phyloP scores from a whole-genome alignment of 2,329 filamentous ascomycete genomes.

The Alternaria viburni region DNA sequence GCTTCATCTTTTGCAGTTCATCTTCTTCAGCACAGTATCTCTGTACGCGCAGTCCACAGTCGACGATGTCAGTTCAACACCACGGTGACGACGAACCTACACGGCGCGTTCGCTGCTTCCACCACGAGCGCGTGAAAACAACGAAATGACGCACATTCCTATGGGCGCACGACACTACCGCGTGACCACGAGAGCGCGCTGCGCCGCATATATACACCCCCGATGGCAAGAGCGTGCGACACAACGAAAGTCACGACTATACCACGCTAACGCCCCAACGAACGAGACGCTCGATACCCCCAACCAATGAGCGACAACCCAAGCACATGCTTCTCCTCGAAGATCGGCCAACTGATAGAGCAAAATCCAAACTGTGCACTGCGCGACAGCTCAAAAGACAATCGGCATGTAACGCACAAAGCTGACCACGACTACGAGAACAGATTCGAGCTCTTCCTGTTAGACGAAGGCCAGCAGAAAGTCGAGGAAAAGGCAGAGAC shows the following conservation, averaged over 20 bases:
- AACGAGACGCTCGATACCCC: not conserved
- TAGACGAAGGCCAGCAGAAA: conserved; percentile 89
- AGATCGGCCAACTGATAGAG: conserved; percentile 18
- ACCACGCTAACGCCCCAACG: not conserved
- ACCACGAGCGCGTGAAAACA: conserved; percentile 2
- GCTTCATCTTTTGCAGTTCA: conserved; percentile 8
- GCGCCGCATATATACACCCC: not conserved
- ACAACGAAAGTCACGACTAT: not conserved
- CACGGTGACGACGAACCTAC: not conserved
- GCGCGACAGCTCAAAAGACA: conserved; percentile 12
- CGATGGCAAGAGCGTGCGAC: not conserved
- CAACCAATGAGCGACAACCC: conserved; percentile 1
- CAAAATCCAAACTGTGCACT: conserved; percentile 14
- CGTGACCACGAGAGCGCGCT: not conserved
- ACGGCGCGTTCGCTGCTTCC: conserved; percentile 9
- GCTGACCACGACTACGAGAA: conserved; percentile 26
- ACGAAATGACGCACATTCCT: not conserved
- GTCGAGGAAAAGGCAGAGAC: conserved; percentile 88
- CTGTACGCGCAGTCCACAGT: conserved; percentile 11
- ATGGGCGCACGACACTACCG: not conserved
- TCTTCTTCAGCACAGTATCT: not conserved
- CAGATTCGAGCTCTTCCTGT: conserved; percentile 93
- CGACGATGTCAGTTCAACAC: not conserved
- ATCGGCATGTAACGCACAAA: conserved; percentile 11
- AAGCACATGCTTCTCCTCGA: conserved; percentile 4